Base-by-base conservation (phyloP, 495 filamentous ascomycete species). In the Tuber aestivum region DNA sequence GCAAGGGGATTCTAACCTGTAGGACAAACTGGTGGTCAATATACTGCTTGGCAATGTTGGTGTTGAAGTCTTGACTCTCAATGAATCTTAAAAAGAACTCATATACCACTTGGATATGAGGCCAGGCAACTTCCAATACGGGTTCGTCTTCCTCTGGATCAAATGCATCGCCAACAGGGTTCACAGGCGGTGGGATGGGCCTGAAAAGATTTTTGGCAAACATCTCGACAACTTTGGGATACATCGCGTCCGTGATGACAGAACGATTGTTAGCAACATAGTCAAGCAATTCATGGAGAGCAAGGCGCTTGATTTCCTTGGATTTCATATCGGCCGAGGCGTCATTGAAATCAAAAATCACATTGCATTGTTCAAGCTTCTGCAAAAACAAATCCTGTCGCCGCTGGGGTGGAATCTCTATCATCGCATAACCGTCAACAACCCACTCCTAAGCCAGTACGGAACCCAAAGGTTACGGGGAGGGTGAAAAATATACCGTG, bases 311-410 rank as follows among this genome's bases (percentile, higher is more conserved):
- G 87, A 99, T 97, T 85, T 99, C 95, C 84, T 99, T 99, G n/a
- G 95, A 97, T 84, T 98, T 98, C 95, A 98, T 98, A 81, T 99
- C 95, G 72, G 91, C 94, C 76, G 93, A 96, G 56, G 96, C 94
- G 83, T 99, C 95, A 84, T 97, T 99, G 86, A 99, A 99, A 84
- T 99, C 95, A 82, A 99, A 99, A 80, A 99, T 99, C 85, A 99
- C 96, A 83, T 99, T 99, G 87, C 95, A 99, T 85, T 99, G 95
- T 82, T 98, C 95, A 82, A 99, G 96, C 88, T 99, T 99, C 84
- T 98, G 94, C 95, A 99, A 97, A 86, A 99, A 99, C 27, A 99
- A 88, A 68, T 98, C 95, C 86, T 99, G 95, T 72, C 95, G 92
- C 48, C 94, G 90, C 78, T 97, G 94, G 32, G 95, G 96, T 16